These are phyloP conservation scores for Sclerotinia borealis DNA, from an alignment of 2,329 filamentous ascomycete genomes.

Conservation along the genomic window DNA sequence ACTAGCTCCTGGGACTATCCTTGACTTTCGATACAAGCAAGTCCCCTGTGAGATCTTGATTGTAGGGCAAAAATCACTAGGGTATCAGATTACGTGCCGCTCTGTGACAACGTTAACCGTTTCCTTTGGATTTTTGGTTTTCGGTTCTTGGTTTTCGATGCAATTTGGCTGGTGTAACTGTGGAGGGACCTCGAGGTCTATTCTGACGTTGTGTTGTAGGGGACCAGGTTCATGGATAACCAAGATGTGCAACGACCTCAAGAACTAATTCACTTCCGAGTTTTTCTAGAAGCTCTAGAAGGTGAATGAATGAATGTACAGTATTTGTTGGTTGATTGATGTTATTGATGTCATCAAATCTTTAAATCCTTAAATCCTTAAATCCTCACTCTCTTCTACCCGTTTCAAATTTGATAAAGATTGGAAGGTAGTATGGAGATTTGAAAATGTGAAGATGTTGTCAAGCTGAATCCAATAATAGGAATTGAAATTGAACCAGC, in stretches of 20 bases:
- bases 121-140: not conserved
- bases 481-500: not conserved
- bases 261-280: not conserved
- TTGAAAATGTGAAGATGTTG: not conserved
- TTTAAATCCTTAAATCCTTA: not conserved
- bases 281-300: slow-evolving; percentile 8
- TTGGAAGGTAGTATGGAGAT: not conserved
- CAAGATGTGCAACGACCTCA: not conserved
- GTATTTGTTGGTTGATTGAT: not conserved
- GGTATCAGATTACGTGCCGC: slow-evolving; percentile 11
- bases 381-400: not conserved
- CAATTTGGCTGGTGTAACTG: not conserved
- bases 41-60: slow-evolving; percentile 25
- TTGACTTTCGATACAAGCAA: slow-evolving; percentile 27
- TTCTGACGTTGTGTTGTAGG: not conserved
- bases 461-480: not conserved
- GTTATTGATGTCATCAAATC: not conserved
- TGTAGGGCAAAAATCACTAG: slow-evolving; percentile 23
- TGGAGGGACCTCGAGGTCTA: not conserved
- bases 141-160: too few relatives aligned
- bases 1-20: slow-evolving; percentile 26
- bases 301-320: too few relatives aligned
- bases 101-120: slow-evolving; percentile 11
- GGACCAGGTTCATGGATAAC: slow-evolving; percentile 6
- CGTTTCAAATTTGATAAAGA: not conserved